Percentiles rank a stretch among this genome's conserved stretches.
phyloP scores from a whole-genome alignment of 148 eudicot genomes.

The Rheum nobile region DNA sequence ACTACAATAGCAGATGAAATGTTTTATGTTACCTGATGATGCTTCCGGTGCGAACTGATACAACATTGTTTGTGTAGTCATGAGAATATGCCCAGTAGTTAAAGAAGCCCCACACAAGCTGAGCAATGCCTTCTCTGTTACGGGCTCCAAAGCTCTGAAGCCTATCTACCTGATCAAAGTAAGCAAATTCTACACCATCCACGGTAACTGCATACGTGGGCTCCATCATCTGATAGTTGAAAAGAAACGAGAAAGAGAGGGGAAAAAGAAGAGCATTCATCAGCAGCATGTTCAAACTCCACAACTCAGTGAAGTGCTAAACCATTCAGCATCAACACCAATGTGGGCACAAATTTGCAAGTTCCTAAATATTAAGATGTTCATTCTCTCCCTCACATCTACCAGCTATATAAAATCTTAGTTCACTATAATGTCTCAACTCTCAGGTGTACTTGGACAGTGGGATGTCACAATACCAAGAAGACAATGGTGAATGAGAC shows the following conservation, averaged over 20 bases:
- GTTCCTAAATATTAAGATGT: not conserved
- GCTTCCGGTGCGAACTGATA: conserved; percentile 71
- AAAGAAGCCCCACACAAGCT: conserved; percentile 83
- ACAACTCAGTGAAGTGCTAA: no score
- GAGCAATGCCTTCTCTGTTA: conserved; percentile 63
- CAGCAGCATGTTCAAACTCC: no score
- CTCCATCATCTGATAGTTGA: conserved; percentile 52
- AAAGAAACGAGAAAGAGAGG: not conserved
- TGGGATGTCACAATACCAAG: not conserved
- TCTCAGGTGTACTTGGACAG: not conserved
- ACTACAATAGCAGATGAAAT: not conserved
- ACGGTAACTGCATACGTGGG: conserved; percentile 50
- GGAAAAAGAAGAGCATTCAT: not conserved
- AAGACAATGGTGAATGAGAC: not conserved
- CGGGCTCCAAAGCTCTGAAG: conserved; percentile 59
- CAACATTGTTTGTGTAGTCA: conserved; percentile 72
- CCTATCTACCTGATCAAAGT: conserved; percentile 74
- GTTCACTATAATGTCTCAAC: not conserved
- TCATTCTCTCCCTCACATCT: not conserved
- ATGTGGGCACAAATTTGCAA: not conserved
- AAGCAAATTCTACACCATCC: conserved; percentile 55
- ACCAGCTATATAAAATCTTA: not conserved
- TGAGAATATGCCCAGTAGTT: conserved; percentile 92
- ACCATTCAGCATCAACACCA: not conserved
- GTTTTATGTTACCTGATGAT: conserved; percentile 45